A percentile compares a stretch with the other conserved stretches of the same genome.
Conservation (phyloP, 1,284 basidiomycete genomes). For the Cutaneotrichosporon spelunceum region DNA sequence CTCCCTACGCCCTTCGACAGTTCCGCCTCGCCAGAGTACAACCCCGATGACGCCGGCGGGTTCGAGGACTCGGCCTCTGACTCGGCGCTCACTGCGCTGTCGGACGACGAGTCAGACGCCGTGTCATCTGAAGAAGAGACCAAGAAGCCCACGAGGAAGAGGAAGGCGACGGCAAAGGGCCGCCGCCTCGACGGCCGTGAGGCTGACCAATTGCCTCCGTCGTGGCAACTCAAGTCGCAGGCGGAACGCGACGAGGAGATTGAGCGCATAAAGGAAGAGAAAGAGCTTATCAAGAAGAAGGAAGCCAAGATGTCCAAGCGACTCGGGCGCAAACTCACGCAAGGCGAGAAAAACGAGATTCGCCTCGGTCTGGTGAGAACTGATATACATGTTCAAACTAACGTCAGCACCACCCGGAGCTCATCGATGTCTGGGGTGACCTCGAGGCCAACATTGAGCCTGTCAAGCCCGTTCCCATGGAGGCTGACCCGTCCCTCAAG, state of each 20-base stretch:
- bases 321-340: constrained; percentile 68
- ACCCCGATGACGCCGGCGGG: neutral
- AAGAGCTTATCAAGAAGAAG: constrained; percentile 50
- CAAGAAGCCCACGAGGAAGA: constrained; percentile 14
- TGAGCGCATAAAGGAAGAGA: constrained; percentile 15
- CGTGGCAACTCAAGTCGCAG: constrained; percentile 9
- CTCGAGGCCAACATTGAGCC: constrained; percentile 65
- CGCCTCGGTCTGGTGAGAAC: constrained; percentile 57
- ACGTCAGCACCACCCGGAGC: constrained; percentile 59
- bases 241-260: constrained; percentile 13
- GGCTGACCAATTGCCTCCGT: constrained; percentile 16
- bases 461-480: constrained; percentile 65
- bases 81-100: constrained; percentile 17
- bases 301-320: constrained; percentile 57
- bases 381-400: constrained; percentile 5
- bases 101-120: constrained; percentile 18
- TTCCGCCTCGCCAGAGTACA: constrained; percentile 5
- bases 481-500: constrained; percentile 78
- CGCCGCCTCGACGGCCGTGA: constrained; percentile 24
- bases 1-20: neutral
- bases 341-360: constrained; percentile 74
- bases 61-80: constrained; percentile 7
- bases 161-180: constrained; percentile 16
- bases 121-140: constrained; percentile 9
- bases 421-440: constrained; percentile 83